Conservation (phyloP, 371 early-diverging fungal genomes). For the Chytridium lagenaria region DNA sequence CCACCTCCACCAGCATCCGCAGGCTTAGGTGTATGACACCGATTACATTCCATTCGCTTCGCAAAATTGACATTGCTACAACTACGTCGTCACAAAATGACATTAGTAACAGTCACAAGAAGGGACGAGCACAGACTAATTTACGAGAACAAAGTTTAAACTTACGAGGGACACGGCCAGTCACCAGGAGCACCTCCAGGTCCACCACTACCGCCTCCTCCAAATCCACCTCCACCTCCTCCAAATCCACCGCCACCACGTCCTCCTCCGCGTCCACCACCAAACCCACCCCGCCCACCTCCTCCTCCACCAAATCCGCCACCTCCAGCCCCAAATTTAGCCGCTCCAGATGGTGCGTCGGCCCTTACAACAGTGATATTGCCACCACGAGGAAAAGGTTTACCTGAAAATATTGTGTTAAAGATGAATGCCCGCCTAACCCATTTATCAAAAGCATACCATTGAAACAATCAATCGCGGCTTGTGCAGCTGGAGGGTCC, state of each 20-base stretch:
- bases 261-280: slow-evolving; percentile 43
- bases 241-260: slow-evolving; percentile 49
- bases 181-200: slow-evolving; percentile 66
- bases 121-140: too few relatives aligned
- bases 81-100: slow-evolving; percentile 44
- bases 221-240: slow-evolving; percentile 42
- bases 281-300: slow-evolving; percentile 48
- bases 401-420: slow-evolving; percentile 29
- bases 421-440: background rate
- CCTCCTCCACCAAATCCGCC: slow-evolving; percentile 54
- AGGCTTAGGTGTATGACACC: slow-evolving; percentile 67
- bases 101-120: background rate
- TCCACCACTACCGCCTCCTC: slow-evolving; percentile 35
- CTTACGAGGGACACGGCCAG: slow-evolving; percentile 59
- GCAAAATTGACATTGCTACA: slow-evolving; percentile 74
- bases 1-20: slow-evolving; percentile 59
- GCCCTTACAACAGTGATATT: slow-evolving; percentile 69
- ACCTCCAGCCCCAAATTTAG: slow-evolving; percentile 45
- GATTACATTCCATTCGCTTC: slow-evolving; percentile 68
- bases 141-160: slow-evolving; percentile 6
- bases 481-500: slow-evolving; percentile 71
- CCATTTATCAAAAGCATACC: slow-evolving; percentile 42
- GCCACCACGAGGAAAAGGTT: slow-evolving; percentile 54
- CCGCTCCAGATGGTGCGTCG: slow-evolving; percentile 48
- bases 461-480: slow-evolving; percentile 75